Conservation (phyloP, 345 rosid species). For the Eutrema japonicum region DNA sequence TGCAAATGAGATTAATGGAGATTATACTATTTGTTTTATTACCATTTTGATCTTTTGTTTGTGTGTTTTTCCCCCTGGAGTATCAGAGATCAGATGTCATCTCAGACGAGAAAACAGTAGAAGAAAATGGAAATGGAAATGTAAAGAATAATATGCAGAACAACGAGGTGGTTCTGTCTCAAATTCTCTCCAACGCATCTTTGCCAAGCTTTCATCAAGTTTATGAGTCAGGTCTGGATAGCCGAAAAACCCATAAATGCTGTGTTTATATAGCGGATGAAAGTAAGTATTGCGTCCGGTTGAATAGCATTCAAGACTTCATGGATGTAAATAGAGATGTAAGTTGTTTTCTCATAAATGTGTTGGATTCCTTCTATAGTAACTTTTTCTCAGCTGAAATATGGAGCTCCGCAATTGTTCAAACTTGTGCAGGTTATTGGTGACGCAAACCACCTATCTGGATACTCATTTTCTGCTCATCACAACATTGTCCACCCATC, state of each 20-base stretch:
- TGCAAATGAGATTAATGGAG: conserved; percentile 19
- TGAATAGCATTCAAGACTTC: conserved; percentile 90
- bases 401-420: conserved; percentile 15
- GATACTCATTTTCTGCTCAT: conserved; percentile 77
- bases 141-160: conserved; percentile 58
- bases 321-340: conserved; percentile 94
- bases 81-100: conserved; percentile 69
- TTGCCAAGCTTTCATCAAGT: conserved; percentile 72
- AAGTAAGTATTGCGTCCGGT: conserved; percentile 71
- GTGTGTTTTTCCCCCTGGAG: conserved; percentile 23
- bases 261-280: conserved; percentile 87
- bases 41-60: conserved; percentile 27
- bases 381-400: conserved; percentile 4
- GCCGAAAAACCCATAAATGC: conserved; percentile 78
- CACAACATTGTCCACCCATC: conserved; percentile 82
- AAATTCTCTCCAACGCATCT: conserved; percentile 74
- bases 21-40: background rate
- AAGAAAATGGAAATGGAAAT: conserved; percentile 81
- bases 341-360: conserved; percentile 42
- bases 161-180: conserved; percentile 59
- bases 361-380: conserved; percentile 2
- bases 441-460: conserved; percentile 85
- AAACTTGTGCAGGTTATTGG: conserved; percentile 61
- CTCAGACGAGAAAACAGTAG: conserved; percentile 52
- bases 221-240: conserved; percentile 49